Evolutionary conservation across 116 monocot genomes (phyloP), one percentile per base, ranked within the genome.

Genomic region (Cymodocea nodosa): DNA sequence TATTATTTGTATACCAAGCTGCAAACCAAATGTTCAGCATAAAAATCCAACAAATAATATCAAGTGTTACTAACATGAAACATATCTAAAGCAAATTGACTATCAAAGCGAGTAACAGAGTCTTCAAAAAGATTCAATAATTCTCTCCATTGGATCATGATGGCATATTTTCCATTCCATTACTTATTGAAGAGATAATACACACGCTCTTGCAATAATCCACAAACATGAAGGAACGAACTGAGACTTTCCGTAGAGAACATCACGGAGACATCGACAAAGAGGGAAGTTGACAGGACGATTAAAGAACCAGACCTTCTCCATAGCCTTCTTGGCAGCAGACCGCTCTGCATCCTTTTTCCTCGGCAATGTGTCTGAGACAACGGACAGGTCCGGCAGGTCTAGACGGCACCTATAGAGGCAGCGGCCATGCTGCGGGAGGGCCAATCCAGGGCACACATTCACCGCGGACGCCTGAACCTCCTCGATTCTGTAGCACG

Each of bases 341-440:
- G 85, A 70, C 67, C 90, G 90, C 63, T 90, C 95, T 1, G 95
- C 95, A 51, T 97, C 95, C 63, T 90, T 97, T 83, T 90, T 97
- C 71, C 72, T 85, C 22, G 87, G 36, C 56, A 85, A 84, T 3
- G 68, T 74, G 54, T 80, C 88, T 15, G 95, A 90, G 56, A 74
- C 73, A 68, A 90, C 76, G 62, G 85, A 74, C 6, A 87, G 54
- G n/a, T 81, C 91, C 17, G 95, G 95, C n/a, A 97, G 81, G 52
- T 90, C 75, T 53, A 97, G 69, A 69, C 62, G 52, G 52, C 95
- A 97, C 19, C 68, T 79, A 62, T 85, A 97, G 16, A 87, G 53
- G 51, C 50, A 68, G 19, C 59, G 67, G 51, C 35, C 63, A 14
- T 81, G 73, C 56, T 83, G 80, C 15, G 51, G 72, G 59, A 79